Conservation (phyloP, 768 basidiomycete genomes). For the Heimioporus sp. region DNA sequence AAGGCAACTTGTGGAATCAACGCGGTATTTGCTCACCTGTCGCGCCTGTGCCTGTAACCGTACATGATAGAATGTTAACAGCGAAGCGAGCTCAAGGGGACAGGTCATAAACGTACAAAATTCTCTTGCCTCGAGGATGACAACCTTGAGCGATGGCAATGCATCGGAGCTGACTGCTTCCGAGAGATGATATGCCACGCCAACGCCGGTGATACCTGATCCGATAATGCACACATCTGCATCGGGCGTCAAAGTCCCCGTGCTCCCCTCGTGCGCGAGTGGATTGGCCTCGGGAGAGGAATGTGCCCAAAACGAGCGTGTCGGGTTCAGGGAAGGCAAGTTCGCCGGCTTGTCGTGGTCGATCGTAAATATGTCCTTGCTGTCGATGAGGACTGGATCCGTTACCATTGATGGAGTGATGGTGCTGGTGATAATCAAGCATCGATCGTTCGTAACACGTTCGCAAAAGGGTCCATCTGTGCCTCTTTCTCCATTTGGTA, state of each 20-base stretch:
- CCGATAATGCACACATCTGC: slow-evolving; percentile 80
- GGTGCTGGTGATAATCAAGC: too few species aligned
- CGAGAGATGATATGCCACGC: slow-evolving; percentile 70
- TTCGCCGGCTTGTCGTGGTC: slow-evolving; percentile 16
- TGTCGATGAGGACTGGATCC: too few species aligned
- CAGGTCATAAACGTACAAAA: slow-evolving; percentile 50
- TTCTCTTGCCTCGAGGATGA: slow-evolving; percentile 81
- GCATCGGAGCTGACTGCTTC: slow-evolving; percentile 15
- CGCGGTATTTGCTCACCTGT: slow-evolving; percentile 48
- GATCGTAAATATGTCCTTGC: neutral
- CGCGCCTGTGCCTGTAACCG: slow-evolving; percentile 60
- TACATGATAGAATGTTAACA: too few species aligned
- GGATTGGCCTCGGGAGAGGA: slow-evolving; percentile 58
- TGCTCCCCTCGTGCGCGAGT: slow-evolving; percentile 63
- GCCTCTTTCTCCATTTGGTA: too few species aligned
- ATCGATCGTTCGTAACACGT: too few species aligned
- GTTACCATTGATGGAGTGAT: too few species aligned
- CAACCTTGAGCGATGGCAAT: slow-evolving; percentile 39
- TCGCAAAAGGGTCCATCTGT: too few species aligned
- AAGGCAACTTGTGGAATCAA: neutral
- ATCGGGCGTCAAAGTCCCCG: slow-evolving; percentile 51
- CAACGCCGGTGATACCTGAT: slow-evolving; percentile 75
- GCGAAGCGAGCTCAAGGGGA: neutral
- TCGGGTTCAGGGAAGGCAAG: slow-evolving; percentile 61
- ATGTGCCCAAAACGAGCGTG: slow-evolving; percentile 72